phyloP scores from a whole-genome alignment of 2,329 filamentous ascomycete species.

The Colletotrichum sp. region DNA sequence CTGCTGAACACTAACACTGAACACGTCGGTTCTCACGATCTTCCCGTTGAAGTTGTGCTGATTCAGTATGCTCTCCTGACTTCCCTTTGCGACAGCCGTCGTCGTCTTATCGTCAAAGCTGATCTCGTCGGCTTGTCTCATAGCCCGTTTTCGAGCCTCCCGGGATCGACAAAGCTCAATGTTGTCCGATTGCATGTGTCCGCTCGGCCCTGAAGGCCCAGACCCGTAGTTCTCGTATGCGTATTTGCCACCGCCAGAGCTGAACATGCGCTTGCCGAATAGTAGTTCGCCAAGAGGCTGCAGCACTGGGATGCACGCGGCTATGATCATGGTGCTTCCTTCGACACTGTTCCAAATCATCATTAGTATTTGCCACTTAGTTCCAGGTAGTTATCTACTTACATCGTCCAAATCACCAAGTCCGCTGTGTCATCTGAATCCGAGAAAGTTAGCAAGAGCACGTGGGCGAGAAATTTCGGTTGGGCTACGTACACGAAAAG shows the following conservation, averaged over 20 bases:
- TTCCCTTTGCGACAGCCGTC: background rate
- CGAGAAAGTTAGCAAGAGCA: background rate
- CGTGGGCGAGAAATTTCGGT: background rate
- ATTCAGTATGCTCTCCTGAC: background rate
- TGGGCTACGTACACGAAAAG: constrained; percentile 24
- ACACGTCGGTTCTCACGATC: background rate
- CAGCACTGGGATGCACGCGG: constrained; percentile 37
- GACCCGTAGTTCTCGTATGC: constrained; percentile 2
- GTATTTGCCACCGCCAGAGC: background rate
- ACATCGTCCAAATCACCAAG: constrained; percentile 51
- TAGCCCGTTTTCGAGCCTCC: background rate
- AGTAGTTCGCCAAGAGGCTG: constrained; percentile 28
- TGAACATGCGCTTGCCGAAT: constrained; percentile 19
- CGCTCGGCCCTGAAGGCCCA: background rate
- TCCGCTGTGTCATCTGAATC: constrained; percentile 38
- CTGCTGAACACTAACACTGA: background rate
- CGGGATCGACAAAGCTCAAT: background rate
- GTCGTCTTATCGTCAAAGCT: background rate
- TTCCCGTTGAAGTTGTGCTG: background rate
- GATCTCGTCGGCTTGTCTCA: background rate
- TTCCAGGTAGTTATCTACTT: constrained; percentile 6
- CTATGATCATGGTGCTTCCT: constrained; percentile 37
- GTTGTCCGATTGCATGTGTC: background rate
- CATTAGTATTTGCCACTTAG: background rate
- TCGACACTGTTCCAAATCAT: constrained; percentile 27